Evolutionary conservation across 1,284 basidiomycete genomes (phyloP).

Genomic region (Fomitopsis betulina): DNA sequence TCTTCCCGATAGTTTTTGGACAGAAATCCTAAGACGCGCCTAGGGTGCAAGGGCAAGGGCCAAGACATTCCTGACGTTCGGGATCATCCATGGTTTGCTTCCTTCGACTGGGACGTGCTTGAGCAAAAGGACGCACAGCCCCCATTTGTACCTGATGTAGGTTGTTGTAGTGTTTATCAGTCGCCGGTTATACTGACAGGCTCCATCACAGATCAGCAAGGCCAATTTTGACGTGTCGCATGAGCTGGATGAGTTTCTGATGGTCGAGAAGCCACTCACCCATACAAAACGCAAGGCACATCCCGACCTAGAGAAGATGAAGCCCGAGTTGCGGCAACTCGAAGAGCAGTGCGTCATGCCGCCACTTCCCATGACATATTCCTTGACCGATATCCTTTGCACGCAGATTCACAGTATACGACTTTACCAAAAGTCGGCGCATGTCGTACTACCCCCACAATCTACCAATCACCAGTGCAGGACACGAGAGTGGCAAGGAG

Average conservation of each 20-base stretch:
- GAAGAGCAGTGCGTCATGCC: slow-evolving; percentile 79
- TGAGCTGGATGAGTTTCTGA: slow-evolving; percentile 92
- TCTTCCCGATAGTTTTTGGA: slow-evolving; percentile 67
- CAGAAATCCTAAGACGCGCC: slow-evolving; percentile 72
- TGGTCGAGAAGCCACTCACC: slow-evolving; percentile 96
- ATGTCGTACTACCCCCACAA: slow-evolving; percentile 79
- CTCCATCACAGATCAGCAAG: slow-evolving; percentile 66
- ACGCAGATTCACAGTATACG: slow-evolving; percentile 71
- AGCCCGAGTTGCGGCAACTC: slow-evolving; percentile 86
- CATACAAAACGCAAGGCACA: slow-evolving; percentile 88
- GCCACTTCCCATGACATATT: too few relatives aligned
- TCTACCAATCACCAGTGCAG: slow-evolving; percentile 52
- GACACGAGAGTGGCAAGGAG: slow-evolving; percentile 38
- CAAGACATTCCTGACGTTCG: slow-evolving; percentile 74
- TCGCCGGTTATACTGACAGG: slow-evolving; percentile 5
- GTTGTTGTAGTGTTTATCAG: slow-evolving; percentile 28
- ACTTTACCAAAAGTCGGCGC: slow-evolving; percentile 60
- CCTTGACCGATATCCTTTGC: neutral
- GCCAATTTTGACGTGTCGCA: slow-evolving; percentile 98
- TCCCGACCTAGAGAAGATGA: slow-evolving; percentile 79
- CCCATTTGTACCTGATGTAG: slow-evolving; percentile 88
- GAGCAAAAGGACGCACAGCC: slow-evolving; percentile 74
- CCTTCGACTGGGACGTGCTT: slow-evolving; percentile 78
- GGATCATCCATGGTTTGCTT: slow-evolving; percentile 81
- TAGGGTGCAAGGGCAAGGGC: slow-evolving; percentile 76